Conservation (phyloP, 768 basidiomycete species). For the Podaxis sp. region DNA sequence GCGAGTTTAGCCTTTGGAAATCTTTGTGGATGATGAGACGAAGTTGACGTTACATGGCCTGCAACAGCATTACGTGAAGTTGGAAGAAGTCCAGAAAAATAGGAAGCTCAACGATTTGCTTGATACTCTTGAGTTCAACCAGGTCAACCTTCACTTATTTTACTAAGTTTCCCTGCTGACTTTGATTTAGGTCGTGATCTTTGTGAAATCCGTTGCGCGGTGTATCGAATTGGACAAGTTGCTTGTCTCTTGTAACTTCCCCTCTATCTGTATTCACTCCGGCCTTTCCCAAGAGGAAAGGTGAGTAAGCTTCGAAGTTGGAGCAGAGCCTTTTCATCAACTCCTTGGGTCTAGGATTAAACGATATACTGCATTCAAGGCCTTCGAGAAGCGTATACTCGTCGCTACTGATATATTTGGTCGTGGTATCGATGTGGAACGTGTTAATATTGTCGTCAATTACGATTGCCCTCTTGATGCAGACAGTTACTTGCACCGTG, state of each 20-base stretch:
- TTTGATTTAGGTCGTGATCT: conserved; percentile 86
- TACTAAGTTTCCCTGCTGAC: not conserved
- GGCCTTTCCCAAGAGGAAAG: conserved; percentile 94
- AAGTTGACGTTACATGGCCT: conserved; percentile 97
- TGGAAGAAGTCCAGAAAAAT: conserved; percentile 94
- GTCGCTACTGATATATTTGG: conserved; percentile 99
- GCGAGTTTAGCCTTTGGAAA: conserved; percentile 82
- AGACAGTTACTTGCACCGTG: conserved; percentile 97
- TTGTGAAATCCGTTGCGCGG: conserved; percentile 96
- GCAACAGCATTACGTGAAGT: conserved; percentile 97
- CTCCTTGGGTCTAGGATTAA: conserved; percentile 56
- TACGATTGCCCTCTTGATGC: conserved; percentile 98
- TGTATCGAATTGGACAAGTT: conserved; percentile 96
- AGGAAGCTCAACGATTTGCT: conserved; percentile 94
- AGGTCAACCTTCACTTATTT: conserved; percentile 43
- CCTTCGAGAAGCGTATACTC: conserved; percentile 98
- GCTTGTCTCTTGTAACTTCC: conserved; percentile 96
- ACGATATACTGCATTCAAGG: conserved; percentile 97
- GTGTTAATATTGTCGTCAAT: conserved; percentile 99
- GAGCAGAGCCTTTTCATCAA: conserved; percentile 5
- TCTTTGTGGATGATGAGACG: conserved; percentile 99
- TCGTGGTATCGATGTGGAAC: conserved; percentile 98
- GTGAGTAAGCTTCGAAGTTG: conserved; percentile 40
- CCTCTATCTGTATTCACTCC: conserved; percentile 96
- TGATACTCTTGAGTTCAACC: conserved; percentile 97